Base-by-base conservation (phyloP, 805 yeast species). In the Kluyveromyces wickerhamii region DNA sequence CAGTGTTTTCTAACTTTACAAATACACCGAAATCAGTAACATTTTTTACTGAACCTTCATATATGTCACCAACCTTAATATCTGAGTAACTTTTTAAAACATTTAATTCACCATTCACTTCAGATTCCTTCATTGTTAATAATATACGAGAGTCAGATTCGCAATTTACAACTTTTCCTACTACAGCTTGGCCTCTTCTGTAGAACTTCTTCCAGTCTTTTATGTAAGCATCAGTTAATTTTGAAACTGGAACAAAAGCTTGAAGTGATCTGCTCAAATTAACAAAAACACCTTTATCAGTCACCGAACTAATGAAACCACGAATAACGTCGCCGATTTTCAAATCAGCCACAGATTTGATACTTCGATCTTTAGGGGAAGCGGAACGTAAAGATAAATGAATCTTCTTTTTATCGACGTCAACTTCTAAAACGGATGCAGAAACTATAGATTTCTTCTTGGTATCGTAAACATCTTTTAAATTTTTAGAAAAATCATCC, bases 1-100 rank as follows among this genome's bases (percentile, higher is more conserved):
- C 62, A 26, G 92, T 78, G 29, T 80, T 83, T 45, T 79, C 87
- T 36, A 89, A 65, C 42, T 74, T 78, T 34, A 89, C 81, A 52
- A 89, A 89, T 3, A 86, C 95, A 64, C 98, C 98, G 54, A 79
- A 89, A 30, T 84, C 94, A 21, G 87, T 77, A 16, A 79, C 83
- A 41, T 72, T 72, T 53, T 74, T 78, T 28, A 89, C 79, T 3
- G 77, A 62, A 54, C 96, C 98, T 51, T 81, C 89, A 46, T 65
- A 74, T 20, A 79, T 62, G 18, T 79, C 83, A 36, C 83, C 94
- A 34, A 69, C 76, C 37, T 72, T 60, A 36, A 89, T 65, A 38
- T 83, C 92, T 28, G 71, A 77, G 45, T 80, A 77, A 35, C 65
- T 63, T 55, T 79, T 81, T 50, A 75, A 56, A 20, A 68, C 54